Evolutionary conservation across 345 rosid genomes (phyloP).

Genomic region (Euclidium syriacum): DNA sequence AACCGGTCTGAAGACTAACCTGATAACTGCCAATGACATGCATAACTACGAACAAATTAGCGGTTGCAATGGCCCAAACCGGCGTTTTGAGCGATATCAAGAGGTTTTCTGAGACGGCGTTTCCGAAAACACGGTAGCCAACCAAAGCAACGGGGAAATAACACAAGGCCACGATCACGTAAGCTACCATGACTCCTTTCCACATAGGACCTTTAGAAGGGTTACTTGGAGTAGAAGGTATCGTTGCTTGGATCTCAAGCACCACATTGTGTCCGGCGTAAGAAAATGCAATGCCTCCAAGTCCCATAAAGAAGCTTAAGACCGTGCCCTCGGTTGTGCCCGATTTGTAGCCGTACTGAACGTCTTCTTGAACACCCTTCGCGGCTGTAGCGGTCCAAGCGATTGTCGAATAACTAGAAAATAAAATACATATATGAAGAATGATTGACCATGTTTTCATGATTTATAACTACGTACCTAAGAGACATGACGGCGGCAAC

Average conservation of each 20-base stretch:
- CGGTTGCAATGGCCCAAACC: conserved; percentile 45
- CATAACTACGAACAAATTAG: conserved; percentile 55
- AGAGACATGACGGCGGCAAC: conserved; percentile 68
- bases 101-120: conserved; percentile 53
- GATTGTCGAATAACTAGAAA: conserved; percentile 49
- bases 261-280: conserved; percentile 68
- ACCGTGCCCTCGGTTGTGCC: conserved; percentile 32
- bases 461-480: conserved; percentile 27
- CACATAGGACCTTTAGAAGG: conserved; percentile 75
- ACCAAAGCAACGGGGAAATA: conserved; percentile 60
- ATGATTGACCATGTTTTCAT: not conserved
- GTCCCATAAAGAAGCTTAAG: conserved; percentile 44
- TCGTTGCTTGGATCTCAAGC: conserved; percentile 67
- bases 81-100: conserved; percentile 59
- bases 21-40: conserved; percentile 79
- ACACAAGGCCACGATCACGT: conserved; percentile 52
- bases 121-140: conserved; percentile 54
- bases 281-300: conserved; percentile 65
- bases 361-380: conserved; percentile 38
- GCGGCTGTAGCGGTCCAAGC: conserved; percentile 53
- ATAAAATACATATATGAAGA: not conserved
- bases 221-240: conserved; percentile 57
- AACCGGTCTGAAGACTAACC: conserved; percentile 25
- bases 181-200: conserved; percentile 54
- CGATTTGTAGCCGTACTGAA: conserved; percentile 32